Conservation (phyloP, 164 flowering plant species). For the Saururus chinensis region DNA sequence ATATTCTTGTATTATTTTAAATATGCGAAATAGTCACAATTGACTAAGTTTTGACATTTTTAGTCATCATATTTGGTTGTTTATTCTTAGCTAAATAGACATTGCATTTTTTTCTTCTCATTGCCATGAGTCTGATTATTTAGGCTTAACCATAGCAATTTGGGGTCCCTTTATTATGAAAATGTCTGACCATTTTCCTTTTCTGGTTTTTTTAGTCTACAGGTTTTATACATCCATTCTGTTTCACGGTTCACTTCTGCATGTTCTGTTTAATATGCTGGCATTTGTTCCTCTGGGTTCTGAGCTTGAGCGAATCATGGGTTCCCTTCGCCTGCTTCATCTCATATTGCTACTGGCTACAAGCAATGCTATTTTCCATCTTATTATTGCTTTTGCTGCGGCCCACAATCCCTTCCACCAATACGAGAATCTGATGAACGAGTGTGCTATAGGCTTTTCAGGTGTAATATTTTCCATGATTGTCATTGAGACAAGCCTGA, state of each 20-base stretch:
- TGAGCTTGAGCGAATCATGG: slow-evolving; percentile 96
- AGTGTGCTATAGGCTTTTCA: slow-evolving; percentile 94
- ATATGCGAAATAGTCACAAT: neutral
- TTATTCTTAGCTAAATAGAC: neutral
- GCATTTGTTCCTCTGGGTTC: slow-evolving; percentile 93
- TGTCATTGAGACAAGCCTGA: slow-evolving; percentile 88
- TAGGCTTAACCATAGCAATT: neutral
- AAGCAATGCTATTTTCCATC: slow-evolving; percentile 75
- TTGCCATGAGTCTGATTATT: neutral
- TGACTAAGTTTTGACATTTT: neutral
- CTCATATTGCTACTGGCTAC: slow-evolving; percentile 57
- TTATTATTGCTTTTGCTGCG: slow-evolving; percentile 53
- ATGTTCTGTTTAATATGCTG: slow-evolving; percentile 92
- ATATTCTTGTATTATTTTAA: neutral
- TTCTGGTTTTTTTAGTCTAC: slow-evolving; percentile 46
- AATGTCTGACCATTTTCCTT: slow-evolving; percentile 7
- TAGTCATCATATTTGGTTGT: neutral
- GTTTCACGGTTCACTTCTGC: slow-evolving; percentile 86
- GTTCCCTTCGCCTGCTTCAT: slow-evolving; percentile 72
- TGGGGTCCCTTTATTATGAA: neutral
- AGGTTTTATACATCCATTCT: slow-evolving; percentile 69
- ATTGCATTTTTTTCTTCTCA: neutral
- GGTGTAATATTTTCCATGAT: slow-evolving; percentile 94
- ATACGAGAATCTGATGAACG: slow-evolving; percentile 40
- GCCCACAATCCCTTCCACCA: slow-evolving; percentile 54